A percentile compares a stretch with the other conserved stretches of the same genome.
phyloP scores from a whole-genome alignment of 78 protist species.

The Dictyostelium discoideum region DNA sequence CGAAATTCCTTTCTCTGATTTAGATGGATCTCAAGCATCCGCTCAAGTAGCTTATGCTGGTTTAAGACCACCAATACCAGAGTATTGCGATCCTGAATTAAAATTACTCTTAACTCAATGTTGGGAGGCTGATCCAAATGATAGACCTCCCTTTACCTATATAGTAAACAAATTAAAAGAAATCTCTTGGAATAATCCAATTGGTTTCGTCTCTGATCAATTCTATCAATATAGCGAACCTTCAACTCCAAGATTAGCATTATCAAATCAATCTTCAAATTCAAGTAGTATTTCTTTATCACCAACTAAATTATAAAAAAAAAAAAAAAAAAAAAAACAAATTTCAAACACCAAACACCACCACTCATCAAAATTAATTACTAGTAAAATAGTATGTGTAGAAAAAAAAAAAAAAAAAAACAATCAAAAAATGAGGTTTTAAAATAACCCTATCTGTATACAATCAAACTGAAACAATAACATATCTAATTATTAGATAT shows the following conservation, averaged over 20 bases:
- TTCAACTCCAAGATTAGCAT: constrained; percentile 4
- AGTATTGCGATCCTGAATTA: constrained; percentile 26
- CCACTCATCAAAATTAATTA: neutral
- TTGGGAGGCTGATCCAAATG: constrained; percentile 64
- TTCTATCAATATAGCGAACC: constrained; percentile 20
- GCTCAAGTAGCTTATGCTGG: constrained; percentile 76
- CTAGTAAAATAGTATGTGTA: neutral
- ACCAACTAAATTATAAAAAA: neutral
- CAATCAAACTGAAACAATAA: neutral
- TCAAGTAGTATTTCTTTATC: neutral
- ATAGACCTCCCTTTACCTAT: constrained; percentile 24
- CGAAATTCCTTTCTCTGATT: constrained; percentile 68
- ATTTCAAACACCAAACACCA: neutral
- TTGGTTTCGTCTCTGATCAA: constrained; percentile 45
- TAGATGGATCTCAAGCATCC: constrained; percentile 74
- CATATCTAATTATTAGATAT: neutral
- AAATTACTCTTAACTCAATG: constrained; percentile 27
- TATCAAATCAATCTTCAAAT: neutral
- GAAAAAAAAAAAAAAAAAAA: neutral
- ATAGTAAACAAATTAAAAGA: constrained; percentile 43
- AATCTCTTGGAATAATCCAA: constrained; percentile 64
- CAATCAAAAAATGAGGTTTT: neutral
- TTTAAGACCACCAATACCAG: constrained; percentile 56
- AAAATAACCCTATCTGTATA: neutral
- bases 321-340: neutral